These are phyloP conservation scores for Tulasnella sp. DNA, from an alignment of 768 basidiomycete species.

Conservation along the genomic window DNA sequence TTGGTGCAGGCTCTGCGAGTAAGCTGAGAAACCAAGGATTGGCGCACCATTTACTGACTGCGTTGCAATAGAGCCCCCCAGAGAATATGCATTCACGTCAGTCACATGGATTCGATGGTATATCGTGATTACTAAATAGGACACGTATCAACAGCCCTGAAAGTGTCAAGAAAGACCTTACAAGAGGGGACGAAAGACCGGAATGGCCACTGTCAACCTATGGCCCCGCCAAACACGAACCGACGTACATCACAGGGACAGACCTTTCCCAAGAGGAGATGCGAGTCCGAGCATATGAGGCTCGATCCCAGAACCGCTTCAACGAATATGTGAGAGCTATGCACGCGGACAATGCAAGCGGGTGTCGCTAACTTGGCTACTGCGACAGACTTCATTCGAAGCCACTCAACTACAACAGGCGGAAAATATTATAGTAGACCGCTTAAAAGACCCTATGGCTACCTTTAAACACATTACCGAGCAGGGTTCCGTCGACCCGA, in stretches of 20 bases:
- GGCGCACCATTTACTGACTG: background rate
- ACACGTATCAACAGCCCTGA: conserved; percentile 50
- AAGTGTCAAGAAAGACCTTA: conserved; percentile 61
- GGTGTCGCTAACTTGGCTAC: background rate
- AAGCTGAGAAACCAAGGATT: background rate
- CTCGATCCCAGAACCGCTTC: conserved; percentile 51
- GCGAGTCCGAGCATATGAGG: conserved; percentile 58
- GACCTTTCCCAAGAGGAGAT: conserved; percentile 81
- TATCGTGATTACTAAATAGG: background rate
- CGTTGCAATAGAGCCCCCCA: background rate
- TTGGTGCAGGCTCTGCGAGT: conserved; percentile 12
- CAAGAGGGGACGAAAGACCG: conserved; percentile 60
- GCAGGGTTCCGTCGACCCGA: conserved; percentile 38
- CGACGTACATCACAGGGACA: conserved; percentile 56
- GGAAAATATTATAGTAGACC: conserved; percentile 48
- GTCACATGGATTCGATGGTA: background rate
- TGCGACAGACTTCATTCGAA: conserved; percentile 45
- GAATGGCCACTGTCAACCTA: conserved; percentile 76
- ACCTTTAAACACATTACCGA: conserved; percentile 53
- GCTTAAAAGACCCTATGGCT: conserved; percentile 48
- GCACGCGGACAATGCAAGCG: background rate
- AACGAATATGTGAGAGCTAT: conserved; percentile 63
- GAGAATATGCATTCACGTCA: background rate
- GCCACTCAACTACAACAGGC: conserved; percentile 52
- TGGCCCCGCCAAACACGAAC: conserved; percentile 71